These are phyloP conservation scores for Brassica juncea DNA, from an alignment of 345 rosid genomes.

Conservation along the genomic window DNA sequence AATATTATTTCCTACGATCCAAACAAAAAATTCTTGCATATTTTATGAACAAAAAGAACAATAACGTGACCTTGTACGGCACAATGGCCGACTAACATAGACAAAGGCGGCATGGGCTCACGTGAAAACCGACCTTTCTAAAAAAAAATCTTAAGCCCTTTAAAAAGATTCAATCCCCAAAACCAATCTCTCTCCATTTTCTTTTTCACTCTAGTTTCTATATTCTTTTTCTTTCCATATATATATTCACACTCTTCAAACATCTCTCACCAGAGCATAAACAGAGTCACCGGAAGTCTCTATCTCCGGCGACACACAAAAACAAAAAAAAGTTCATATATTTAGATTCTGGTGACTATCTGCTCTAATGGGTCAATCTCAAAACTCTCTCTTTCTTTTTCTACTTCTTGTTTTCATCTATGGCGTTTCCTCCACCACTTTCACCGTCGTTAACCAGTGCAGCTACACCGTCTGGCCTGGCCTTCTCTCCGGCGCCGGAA, in stretches of 20 bases:
- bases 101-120: conserved; percentile 40
- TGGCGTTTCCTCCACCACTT: conserved; percentile 38
- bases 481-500: conserved; percentile 60
- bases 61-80: conserved; percentile 38
- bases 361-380: conserved; percentile 36
- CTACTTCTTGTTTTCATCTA: conserved; percentile 2
- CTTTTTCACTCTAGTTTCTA: not conserved
- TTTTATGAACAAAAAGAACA: not conserved
- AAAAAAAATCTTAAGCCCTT: conserved; percentile 10
- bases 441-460: conserved; percentile 60
- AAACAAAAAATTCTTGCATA: not conserved
- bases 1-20: not conserved
- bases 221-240: conserved; percentile 2
- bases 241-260: conserved; percentile 1
- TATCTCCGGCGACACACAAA: conserved; percentile 17
- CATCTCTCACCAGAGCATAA: conserved; percentile 5
- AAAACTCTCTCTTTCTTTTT: conserved; percentile 24
- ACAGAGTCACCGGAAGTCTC: conserved; percentile 33
- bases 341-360: conserved; percentile 37
- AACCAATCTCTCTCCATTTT: not conserved
- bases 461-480: conserved; percentile 71
- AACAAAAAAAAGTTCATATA: not conserved
- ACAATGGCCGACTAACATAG: conserved; percentile 36
- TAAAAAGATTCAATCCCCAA: conserved; percentile 26
- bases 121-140: conserved; percentile 36